Base-by-base conservation (phyloP, 768 basidiomycete genomes). In the Lentinula guzmanii region DNA sequence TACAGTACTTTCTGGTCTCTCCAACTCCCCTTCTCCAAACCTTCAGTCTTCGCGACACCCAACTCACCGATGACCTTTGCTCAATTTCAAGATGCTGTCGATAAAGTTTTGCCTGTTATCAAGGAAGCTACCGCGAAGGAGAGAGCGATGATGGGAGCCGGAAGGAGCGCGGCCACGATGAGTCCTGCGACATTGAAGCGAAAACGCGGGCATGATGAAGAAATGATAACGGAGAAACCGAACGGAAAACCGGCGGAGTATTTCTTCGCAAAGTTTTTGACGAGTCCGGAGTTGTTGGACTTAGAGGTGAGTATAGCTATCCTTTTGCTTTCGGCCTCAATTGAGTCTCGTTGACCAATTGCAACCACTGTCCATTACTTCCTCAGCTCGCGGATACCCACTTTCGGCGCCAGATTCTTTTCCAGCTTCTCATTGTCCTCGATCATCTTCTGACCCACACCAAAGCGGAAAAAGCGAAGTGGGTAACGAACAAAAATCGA, bases 201-300 rank as follows among this genome's bases (percentile, higher is more conserved):
- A 61, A 90, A 87, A 74, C 84, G 87, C 24, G 90, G 89, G 18
- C 70, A 72, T 8, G 84, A 84, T 39, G 67, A 71, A n/a, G 80
- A 83, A 55, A 87, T 2, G 31, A 76, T 73, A 15, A 74, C 76
- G 18, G 18, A n/a, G 24, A 9, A 42, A 5, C 16, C 10, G 13
- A 28, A 16, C 5, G n/a, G 18, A 15, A 37, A 56, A 10, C 71
- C 62, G 4, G 83, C 77, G 53, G 88, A 94, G 63, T 95, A 94
- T 70, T 96, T 95, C 75, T 95, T 95, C 68, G 91, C 94, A 41
- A 97, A 95, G 72, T 95, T 93, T 74, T 75, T 97, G 58, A 96
- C 94, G 0, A 93, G 86, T 64, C 87, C 91, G 0, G 92, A 94
- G 60, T 76, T 97, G 21, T 77, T 95, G 15, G 93, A 91, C 56